phyloP scores from a whole-genome alignment of 2,329 filamentous ascomycete species.

The Zymoseptoria crescenta region DNA sequence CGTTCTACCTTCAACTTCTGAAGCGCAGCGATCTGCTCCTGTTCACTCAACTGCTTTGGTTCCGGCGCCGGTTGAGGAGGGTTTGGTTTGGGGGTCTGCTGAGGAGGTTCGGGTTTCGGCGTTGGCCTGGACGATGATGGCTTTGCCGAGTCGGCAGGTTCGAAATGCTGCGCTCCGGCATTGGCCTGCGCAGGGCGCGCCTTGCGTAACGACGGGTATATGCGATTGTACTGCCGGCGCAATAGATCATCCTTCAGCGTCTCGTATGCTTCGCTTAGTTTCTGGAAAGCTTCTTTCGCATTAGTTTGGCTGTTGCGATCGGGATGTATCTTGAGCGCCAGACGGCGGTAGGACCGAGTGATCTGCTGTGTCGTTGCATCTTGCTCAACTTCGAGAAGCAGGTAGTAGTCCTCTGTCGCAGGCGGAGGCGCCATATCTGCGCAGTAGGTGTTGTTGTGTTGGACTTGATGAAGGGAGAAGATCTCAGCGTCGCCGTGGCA shows the following conservation, averaged over 20 bases:
- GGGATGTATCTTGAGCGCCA: conserved; percentile 32
- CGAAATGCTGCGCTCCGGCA: conserved; percentile 4
- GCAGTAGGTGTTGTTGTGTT: no score
- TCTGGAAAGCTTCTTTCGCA: conserved; percentile 32
- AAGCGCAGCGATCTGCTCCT: conserved; percentile 23
- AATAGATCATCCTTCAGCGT: conserved; percentile 29
- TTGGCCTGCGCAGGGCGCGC: no score
- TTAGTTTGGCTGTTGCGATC: conserved; percentile 24
- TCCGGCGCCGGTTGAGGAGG: conserved; percentile 3
- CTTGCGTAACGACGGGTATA: conserved; percentile 20
- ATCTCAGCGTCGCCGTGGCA: no score
- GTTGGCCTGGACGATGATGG: conserved; percentile 3
- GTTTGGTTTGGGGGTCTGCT: no score
- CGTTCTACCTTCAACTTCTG: conserved; percentile 28
- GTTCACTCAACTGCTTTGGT: conserved; percentile 17
- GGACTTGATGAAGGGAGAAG: no score
- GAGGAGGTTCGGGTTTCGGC: no score
- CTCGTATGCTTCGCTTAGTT: conserved; percentile 32
- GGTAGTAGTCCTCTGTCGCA: conserved; percentile 31
- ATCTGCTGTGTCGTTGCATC: conserved; percentile 24
- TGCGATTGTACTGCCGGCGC: conserved; percentile 29
- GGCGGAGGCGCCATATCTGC: conserved; percentile 22
- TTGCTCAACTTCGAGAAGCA: conserved; percentile 26
- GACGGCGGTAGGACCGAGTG: conserved; percentile 27
- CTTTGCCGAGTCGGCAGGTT: conserved; percentile 6